phyloP scores from a whole-genome alignment of 805 yeast genomes.

The Ogataea haglerorum region DNA sequence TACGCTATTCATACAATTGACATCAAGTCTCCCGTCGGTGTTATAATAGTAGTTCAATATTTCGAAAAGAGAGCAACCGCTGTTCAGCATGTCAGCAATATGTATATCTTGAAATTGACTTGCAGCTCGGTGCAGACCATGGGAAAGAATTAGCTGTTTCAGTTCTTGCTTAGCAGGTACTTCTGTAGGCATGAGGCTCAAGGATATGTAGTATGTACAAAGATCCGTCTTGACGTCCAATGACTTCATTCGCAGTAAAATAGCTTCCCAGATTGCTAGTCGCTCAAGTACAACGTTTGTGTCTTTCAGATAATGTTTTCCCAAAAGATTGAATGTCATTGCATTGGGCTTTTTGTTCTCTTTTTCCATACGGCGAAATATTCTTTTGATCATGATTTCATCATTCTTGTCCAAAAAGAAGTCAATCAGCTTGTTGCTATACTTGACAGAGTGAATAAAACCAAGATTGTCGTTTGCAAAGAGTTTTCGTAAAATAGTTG shows the following conservation, averaged over 20 bases:
- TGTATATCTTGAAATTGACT: conserved; percentile 17
- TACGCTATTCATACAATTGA: conserved; percentile 23
- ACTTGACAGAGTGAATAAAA: conserved; percentile 8
- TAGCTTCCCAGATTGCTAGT: conserved; percentile 16
- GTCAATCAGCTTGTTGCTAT: conserved; percentile 28
- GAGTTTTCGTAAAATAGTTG: conserved; percentile 13
- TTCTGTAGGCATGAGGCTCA: conserved; percentile 20
- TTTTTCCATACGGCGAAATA: conserved; percentile 37
- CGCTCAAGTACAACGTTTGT: conserved; percentile 14
- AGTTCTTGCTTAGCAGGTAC: conserved; percentile 12
- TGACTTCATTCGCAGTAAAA: conserved; percentile 14
- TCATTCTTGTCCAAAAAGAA: conserved; percentile 38
- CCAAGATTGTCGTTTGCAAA: conserved; percentile 7
- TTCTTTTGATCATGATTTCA: conserved; percentile 38
- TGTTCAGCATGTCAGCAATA: conserved; percentile 18
- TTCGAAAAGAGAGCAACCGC: conserved; percentile 7
- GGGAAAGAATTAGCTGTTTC: conserved; percentile 11
- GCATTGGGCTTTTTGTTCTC: conserved; percentile 18
- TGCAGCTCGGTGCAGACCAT: conserved; percentile 8
- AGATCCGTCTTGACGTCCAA: conserved; percentile 18
- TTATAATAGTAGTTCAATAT: conserved; percentile 15
- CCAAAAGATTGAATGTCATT: conserved; percentile 23
- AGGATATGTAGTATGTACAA: conserved; percentile 20
- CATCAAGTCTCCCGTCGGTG: conserved; percentile 12
- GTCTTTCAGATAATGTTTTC: conserved; percentile 17